Evolutionary conservation across 169 alveolate genomes (phyloP), one percentile per base, ranked within the genome.

Genomic region (Amoebophrya sp.): DNA sequence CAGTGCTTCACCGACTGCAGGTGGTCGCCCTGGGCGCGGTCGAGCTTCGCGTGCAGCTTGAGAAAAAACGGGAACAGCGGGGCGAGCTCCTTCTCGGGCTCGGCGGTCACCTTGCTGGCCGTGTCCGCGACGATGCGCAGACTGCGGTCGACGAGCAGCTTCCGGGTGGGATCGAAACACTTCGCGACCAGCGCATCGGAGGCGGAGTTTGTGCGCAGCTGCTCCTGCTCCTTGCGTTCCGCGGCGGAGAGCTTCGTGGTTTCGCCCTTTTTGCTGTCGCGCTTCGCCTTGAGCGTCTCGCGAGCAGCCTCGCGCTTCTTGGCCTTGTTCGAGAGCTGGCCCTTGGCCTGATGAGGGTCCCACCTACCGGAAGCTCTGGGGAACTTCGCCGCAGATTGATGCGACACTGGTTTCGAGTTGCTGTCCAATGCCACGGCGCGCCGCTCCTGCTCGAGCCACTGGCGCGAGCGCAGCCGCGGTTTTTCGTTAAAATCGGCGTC

Each of bases 1-100:
- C 78, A 58, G 78, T 58, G 78, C 78, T 58, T 58, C 78, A 58
- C 78, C n/a, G n/a, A n/a, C n/a, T n/a, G n/a, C n/a, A n/a, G n/a
- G 78, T 58, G 7, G 4, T 58, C 78, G 7, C 5, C 78, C 7
- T 58, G 10, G 67, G 10, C 10, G 10, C 29, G 29, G 23, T 58
- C 78, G 34, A 58, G 23, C 4, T 13, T 16, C 78, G 4, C 29
- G 78, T 58, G 23, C 78, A 58, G 34, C 78, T 58, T 58, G 29
- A 58, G 4, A 29, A 58, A 58, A 58, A 58, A 58, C 39, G 78
- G 78, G 23, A 58, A 58, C 10, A 16, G 7, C 0, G 78, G 7
- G 7, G 78, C 78, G 7, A 58, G 78, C 23, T 58, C 78, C 23
- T 16, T 58, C 23, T 58, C 78, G 7, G 78, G 78, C 23, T 58